Percentiles rank a stretch among this genome's conserved stretches.
Conservation (phyloP, 2,329 filamentous ascomycete genomes). For the Cryphonectria naterciae region DNA sequence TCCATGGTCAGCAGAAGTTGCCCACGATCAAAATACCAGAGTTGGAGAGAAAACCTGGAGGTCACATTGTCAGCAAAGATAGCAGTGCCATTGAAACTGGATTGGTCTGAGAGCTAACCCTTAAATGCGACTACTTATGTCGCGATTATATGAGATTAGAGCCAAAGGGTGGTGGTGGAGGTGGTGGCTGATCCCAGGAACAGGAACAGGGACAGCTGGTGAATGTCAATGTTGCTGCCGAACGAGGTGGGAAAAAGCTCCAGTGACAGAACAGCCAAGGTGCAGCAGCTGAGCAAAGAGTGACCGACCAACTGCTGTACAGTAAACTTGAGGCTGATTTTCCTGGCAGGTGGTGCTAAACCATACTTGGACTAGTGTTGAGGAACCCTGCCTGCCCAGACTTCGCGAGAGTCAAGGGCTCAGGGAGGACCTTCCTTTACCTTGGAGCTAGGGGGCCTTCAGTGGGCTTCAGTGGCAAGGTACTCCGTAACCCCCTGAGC, state of each 20-base stretch:
- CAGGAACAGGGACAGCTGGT: background rate
- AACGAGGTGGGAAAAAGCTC: conserved; percentile 6
- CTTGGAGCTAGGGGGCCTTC: too few species aligned
- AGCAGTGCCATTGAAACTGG: conserved; percentile 80
- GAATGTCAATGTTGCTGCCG: background rate
- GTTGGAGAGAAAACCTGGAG: conserved; percentile 58
- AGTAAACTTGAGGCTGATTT: conserved; percentile 49
- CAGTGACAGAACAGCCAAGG: conserved; percentile 15
- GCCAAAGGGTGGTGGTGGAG: background rate
- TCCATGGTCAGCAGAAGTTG: conserved; percentile 35
- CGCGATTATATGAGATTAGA: background rate
- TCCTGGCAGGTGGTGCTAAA: conserved; percentile 36
- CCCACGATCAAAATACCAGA: conserved; percentile 16
- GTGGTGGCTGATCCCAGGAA: background rate
- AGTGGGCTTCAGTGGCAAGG: background rate
- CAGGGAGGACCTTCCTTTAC: too few species aligned
- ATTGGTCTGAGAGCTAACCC: conserved; percentile 5
- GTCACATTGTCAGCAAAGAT: conserved; percentile 55
- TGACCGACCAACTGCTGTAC: conserved; percentile 18
- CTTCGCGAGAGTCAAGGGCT: background rate
- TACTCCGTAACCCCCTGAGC: background rate
- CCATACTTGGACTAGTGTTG: conserved; percentile 33
- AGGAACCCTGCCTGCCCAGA: background rate
- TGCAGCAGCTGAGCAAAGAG: conserved; percentile 40
- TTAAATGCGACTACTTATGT: conserved; percentile 7